Evolutionary conservation across 2,329 filamentous ascomycete species (phyloP).

Genomic region (Bipolaris sorokiniana): DNA sequence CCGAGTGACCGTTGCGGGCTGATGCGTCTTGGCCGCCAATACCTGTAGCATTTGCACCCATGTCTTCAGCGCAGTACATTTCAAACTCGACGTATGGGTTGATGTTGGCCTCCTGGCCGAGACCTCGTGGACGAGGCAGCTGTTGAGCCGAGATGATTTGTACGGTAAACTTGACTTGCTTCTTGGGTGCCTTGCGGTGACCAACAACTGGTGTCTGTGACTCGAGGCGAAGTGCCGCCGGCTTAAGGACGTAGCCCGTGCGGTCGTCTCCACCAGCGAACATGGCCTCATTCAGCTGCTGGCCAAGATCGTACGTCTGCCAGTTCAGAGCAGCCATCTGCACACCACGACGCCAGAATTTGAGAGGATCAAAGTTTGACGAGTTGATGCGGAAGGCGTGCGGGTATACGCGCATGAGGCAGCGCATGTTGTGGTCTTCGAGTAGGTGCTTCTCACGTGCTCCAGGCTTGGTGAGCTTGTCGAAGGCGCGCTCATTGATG

Average conservation of each 20-base stretch:
- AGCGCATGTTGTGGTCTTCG: slow-evolving; percentile 87
- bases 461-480: slow-evolving; percentile 76
- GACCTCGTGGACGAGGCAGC: slow-evolving; percentile 78
- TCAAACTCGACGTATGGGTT: slow-evolving; percentile 96
- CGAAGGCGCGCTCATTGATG: slow-evolving; percentile 88
- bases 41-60: slow-evolving; percentile 73
- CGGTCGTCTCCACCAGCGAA: slow-evolving; percentile 87
- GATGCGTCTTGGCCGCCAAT: slow-evolving; percentile 71
- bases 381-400: slow-evolving; percentile 81
- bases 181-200: slow-evolving; percentile 72
- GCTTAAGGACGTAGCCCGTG: slow-evolving; percentile 93
- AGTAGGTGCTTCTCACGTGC: slow-evolving; percentile 77
- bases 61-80: slow-evolving; percentile 92
- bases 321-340: slow-evolving; percentile 98
- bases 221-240: slow-evolving; percentile 72
- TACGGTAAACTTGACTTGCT: slow-evolving; percentile 82
- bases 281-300: slow-evolving; percentile 98
- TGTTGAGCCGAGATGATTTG: slow-evolving; percentile 94
- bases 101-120: slow-evolving; percentile 75
- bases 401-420: slow-evolving; percentile 89
- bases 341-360: slow-evolving; percentile 92
- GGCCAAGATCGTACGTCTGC: slow-evolving; percentile 95
- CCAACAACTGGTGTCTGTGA: slow-evolving; percentile 52
- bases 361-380: slow-evolving; percentile 91
- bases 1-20: slow-evolving; percentile 67